phyloP scores from a whole-genome alignment of 2,329 filamentous ascomycete species.

The Pestalotiopsis sp. region DNA sequence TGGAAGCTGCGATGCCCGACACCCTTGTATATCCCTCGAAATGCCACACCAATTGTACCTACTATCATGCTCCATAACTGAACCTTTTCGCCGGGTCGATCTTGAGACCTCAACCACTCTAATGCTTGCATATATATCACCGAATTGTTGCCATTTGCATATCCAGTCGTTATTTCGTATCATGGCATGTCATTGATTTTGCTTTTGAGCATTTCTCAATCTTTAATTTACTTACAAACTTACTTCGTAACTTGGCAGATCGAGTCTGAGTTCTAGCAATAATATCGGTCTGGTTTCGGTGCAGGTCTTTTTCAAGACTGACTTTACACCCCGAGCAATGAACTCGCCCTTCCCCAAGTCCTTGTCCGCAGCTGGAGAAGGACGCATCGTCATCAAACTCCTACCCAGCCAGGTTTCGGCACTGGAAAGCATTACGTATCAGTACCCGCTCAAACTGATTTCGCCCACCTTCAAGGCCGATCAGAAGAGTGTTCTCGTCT shows the following conservation, averaged over 20 bases:
- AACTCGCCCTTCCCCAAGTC: conserved; percentile 77
- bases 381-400: conserved; percentile 72
- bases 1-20: background rate
- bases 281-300: too few species aligned
- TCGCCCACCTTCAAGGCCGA: conserved; percentile 70
- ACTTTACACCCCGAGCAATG: conserved; percentile 31
- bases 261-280: too few species aligned
- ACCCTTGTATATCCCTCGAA: background rate
- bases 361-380: conserved; percentile 75
- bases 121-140: background rate
- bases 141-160: background rate
- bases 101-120: background rate
- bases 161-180: background rate
- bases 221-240: background rate
- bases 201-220: background rate
- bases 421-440: conserved; percentile 77
- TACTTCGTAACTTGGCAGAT: too few species aligned
- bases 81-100: background rate
- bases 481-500: conserved; percentile 75
- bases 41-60: background rate
- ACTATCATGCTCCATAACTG: background rate
- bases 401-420: conserved; percentile 73
- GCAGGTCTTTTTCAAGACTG: too few species aligned
- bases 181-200: background rate
- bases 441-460: conserved; percentile 94